Percentiles rank a stretch among this genome's conserved stretches.
phyloP scores from a whole-genome alignment of 1,284 basidiomycete genomes.

The Pseudozyma sp. region DNA sequence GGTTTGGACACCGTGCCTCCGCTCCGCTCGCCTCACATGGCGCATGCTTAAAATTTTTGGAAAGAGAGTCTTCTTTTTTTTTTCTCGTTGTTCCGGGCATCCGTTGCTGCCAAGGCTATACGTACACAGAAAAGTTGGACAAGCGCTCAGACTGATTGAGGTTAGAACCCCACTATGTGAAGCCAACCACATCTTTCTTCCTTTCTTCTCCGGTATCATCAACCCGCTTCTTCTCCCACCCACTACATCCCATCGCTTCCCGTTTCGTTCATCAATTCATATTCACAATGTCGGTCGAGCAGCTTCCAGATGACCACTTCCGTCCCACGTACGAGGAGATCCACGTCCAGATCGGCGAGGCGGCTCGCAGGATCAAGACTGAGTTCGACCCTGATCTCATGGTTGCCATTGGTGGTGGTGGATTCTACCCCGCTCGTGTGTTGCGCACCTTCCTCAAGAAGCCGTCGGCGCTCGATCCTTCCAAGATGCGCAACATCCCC shows the following conservation, averaged over 20 bases:
- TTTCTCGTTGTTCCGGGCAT: neutral
- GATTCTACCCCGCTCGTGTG: slow-evolving; percentile 67
- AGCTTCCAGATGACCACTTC: slow-evolving; percentile 67
- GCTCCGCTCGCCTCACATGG: too few relatives aligned
- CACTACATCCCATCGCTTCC: neutral
- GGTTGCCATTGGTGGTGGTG: slow-evolving; percentile 67
- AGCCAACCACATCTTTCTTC: neutral
- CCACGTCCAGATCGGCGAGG: slow-evolving; percentile 62
- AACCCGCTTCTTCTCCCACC: neutral
- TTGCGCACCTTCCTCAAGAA: slow-evolving; percentile 68
- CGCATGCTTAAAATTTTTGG: slow-evolving; percentile 1
- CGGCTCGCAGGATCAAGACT: slow-evolving; percentile 59
- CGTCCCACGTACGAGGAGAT: slow-evolving; percentile 68
- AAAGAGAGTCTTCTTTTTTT: neutral
- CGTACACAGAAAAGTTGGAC: slow-evolving; percentile 3
- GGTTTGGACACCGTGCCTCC: too few relatives aligned
- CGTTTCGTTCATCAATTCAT: slow-evolving; percentile 1
- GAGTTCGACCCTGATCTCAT: slow-evolving; percentile 65
- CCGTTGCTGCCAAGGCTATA: neutral
- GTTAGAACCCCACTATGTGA: neutral
- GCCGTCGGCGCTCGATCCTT: slow-evolving; percentile 52
- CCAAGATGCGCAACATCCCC: slow-evolving; percentile 66
- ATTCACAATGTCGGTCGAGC: slow-evolving; percentile 38
- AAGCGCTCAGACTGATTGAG: neutral
- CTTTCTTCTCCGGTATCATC: neutral